Evolutionary conservation across 164 flowering plant species (phyloP).

Genomic region (Amborella trichopoda): DNA sequence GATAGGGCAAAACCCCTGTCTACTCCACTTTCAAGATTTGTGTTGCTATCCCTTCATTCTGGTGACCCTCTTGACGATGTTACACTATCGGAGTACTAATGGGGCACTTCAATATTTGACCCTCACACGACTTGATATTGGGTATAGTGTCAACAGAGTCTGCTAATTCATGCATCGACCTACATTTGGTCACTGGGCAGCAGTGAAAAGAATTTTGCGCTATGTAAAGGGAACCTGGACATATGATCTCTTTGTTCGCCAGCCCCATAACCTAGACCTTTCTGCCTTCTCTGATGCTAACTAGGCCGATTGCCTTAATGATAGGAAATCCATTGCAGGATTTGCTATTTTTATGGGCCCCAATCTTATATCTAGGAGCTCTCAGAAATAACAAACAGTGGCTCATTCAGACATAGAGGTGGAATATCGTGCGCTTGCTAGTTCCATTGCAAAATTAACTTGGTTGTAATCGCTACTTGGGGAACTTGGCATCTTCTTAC

Average conservation of each 20-base stretch:
- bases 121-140: not conserved
- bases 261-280: too few species aligned
- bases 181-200: not conserved
- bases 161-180: slow-evolving; percentile 4
- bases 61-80: not conserved
- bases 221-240: not conserved
- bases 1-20: not conserved
- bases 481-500: not conserved
- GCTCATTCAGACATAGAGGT: not conserved
- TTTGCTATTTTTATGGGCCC: not conserved
- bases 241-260: not conserved
- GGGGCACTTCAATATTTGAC: not conserved
- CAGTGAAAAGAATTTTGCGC: not conserved
- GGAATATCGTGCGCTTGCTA: not conserved
- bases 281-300: not conserved
- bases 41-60: not conserved
- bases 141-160: not conserved
- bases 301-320: not conserved
- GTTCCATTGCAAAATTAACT: not conserved
- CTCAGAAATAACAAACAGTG: not conserved
- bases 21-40: not conserved
- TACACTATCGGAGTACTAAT: not conserved
- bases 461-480: not conserved
- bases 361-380: not conserved
- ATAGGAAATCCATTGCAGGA: not conserved